Percentiles rank a stretch among this genome's conserved stretches.
Conservation (phyloP, 805 yeast species). For the Candida andamanensis region DNA sequence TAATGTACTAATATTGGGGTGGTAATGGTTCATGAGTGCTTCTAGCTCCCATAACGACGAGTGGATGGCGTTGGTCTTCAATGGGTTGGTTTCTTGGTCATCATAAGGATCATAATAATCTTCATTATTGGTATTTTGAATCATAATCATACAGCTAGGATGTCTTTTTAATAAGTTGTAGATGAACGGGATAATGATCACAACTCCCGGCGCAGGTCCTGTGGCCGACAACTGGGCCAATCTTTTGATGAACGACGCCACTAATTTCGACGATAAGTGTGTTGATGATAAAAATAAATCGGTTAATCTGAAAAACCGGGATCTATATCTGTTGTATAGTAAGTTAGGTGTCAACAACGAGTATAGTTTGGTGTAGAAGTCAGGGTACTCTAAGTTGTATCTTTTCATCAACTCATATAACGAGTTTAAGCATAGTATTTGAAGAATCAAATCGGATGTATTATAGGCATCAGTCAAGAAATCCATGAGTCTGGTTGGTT, state of each 20-base stretch:
- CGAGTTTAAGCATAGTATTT: constrained; percentile 81
- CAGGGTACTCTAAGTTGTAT: constrained; percentile 86
- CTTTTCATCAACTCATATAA: constrained; percentile 78
- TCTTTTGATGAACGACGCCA: constrained; percentile 86
- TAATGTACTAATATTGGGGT: constrained; percentile 90
- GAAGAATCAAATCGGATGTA: constrained; percentile 43
- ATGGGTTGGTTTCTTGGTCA: constrained; percentile 63
- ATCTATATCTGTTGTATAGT: constrained; percentile 72
- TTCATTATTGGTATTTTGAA: constrained; percentile 48
- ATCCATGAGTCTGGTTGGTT: constrained; percentile 86
- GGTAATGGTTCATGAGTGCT: constrained; percentile 76
- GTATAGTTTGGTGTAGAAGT: constrained; percentile 79
- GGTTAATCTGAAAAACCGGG: constrained; percentile 81
- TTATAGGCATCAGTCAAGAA: constrained; percentile 85
- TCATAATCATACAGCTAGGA: constrained; percentile 87
- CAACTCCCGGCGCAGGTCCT: constrained; percentile 86
- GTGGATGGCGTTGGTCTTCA: constrained; percentile 69
- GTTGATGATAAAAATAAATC: constrained; percentile 84
- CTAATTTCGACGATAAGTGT: constrained; percentile 75
- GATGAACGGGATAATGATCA: constrained; percentile 82
- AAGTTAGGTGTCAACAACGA: constrained; percentile 70
- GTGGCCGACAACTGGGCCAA: constrained; percentile 68
- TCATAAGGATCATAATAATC: constrained; percentile 61
- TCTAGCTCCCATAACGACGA: constrained; percentile 93
- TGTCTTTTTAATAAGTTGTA: constrained; percentile 87